These are phyloP conservation scores for Cladophialophora exuberans DNA, from an alignment of 2,329 filamentous ascomycete genomes.

Conservation along the genomic window DNA sequence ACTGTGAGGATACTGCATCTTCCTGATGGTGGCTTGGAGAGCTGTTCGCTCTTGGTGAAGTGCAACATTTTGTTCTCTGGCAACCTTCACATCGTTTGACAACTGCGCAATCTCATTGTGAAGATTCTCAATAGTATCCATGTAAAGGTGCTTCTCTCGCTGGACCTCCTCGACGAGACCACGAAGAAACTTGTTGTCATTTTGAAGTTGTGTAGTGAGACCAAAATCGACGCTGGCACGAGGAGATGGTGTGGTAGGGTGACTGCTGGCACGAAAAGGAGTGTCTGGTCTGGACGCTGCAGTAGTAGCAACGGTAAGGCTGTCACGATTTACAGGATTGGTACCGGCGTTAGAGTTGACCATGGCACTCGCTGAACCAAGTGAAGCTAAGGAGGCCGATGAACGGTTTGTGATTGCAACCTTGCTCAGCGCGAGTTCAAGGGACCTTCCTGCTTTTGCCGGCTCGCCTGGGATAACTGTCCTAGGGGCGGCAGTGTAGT, in stretches of 20 bases:
- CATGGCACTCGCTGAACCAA: too few species aligned
- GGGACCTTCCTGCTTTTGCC: constrained; percentile 33
- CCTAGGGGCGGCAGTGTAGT: constrained; percentile 24
- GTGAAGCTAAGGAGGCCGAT: constrained; percentile 16
- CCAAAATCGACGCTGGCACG: constrained; percentile 18
- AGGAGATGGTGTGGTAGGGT: constrained; percentile 15
- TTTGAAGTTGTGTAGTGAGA: constrained; percentile 13
- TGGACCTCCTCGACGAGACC: constrained; percentile 16
- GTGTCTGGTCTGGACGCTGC: constrained; percentile 13
- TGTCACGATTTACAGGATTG: background rate
- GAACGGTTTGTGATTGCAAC: constrained; percentile 22
- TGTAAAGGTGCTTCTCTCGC: constrained; percentile 18
- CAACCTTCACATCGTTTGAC: constrained; percentile 3
- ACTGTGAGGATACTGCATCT: constrained; percentile 11
- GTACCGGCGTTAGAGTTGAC: too few species aligned
- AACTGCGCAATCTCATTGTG: constrained; percentile 16
- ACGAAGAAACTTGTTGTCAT: constrained; percentile 22
- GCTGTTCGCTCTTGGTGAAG: constrained; percentile 19
- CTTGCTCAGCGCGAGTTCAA: constrained; percentile 27
- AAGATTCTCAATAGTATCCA: constrained; percentile 22
- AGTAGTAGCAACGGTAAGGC: background rate
- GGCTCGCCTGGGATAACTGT: constrained; percentile 27
- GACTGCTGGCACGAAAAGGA: constrained; percentile 4
- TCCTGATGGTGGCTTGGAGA: constrained; percentile 20
- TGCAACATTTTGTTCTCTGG: constrained; percentile 6